A percentile compares a stretch with the other conserved stretches of the same genome.
These are phyloP conservation scores for Zymoseptoria pseudotritici DNA, from an alignment of 2,329 filamentous ascomycete genomes.

Conservation along the genomic window DNA sequence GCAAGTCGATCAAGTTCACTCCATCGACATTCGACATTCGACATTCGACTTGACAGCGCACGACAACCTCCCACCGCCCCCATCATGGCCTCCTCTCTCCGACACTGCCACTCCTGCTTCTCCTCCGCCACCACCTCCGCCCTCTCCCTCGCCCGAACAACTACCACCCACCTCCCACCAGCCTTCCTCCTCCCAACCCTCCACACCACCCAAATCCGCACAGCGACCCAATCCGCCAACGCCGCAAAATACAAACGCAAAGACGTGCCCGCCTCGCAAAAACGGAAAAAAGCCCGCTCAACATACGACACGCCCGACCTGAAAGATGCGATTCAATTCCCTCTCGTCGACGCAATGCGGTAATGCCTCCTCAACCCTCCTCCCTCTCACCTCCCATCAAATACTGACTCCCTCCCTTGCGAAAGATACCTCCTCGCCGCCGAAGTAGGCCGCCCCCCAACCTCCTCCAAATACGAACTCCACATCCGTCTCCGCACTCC, in stretches of 20 bases:
- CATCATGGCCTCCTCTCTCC: constrained; percentile 15
- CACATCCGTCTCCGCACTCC: constrained; percentile 73
- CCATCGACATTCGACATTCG: no score
- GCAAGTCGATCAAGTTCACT: background rate
- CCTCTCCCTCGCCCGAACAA: constrained; percentile 9
- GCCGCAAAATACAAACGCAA: constrained; percentile 36
- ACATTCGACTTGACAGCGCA: background rate
- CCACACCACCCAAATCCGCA: constrained; percentile 33
- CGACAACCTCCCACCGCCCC: background rate
- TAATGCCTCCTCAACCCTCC: constrained; percentile 28
- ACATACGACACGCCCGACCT: constrained; percentile 58
- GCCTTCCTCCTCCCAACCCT: constrained; percentile 21
- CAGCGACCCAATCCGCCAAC: constrained; percentile 33
- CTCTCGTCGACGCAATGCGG: constrained; percentile 90
- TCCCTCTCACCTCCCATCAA: background rate
- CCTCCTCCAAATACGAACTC: constrained; percentile 77
- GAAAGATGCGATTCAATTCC: constrained; percentile 62
- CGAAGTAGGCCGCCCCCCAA: constrained; percentile 76
- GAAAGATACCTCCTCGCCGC: constrained; percentile 81
- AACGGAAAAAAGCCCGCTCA: constrained; percentile 57
- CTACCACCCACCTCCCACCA: constrained; percentile 2
- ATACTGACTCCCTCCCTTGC: background rate
- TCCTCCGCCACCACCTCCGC: constrained; percentile 12
- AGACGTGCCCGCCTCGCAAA: constrained; percentile 46
- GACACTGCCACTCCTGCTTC: constrained; percentile 25